phyloP scores from a whole-genome alignment of 768 basidiomycete genomes.

The Polyporus arcularius region DNA sequence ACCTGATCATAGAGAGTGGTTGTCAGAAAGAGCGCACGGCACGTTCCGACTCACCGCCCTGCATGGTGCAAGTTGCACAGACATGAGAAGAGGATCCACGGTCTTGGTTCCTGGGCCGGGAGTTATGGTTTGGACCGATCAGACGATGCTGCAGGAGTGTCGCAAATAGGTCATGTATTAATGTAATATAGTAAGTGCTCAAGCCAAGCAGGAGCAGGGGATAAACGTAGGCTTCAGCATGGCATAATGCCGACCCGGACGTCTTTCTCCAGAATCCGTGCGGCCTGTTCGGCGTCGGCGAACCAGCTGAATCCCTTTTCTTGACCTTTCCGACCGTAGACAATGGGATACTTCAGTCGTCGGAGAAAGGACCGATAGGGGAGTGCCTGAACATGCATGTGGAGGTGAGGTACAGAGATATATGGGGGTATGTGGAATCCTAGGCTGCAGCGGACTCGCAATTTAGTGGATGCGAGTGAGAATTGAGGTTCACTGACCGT shows the following conservation, averaged over 20 bases:
- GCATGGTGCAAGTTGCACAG: not conserved
- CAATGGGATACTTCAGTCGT: slow-evolving; percentile 50
- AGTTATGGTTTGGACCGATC: not conserved
- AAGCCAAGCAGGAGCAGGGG: not conserved
- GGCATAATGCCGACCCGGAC: slow-evolving; percentile 52
- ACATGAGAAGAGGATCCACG: slow-evolving; percentile 14
- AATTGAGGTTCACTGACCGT: slow-evolving; percentile 38
- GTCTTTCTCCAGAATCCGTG: slow-evolving; percentile 58
- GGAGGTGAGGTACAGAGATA: slow-evolving; percentile 70
- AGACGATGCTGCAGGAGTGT: not conserved
- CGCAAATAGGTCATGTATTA: slow-evolving; percentile 4
- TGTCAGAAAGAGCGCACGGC: not conserved
- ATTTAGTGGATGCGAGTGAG: not conserved
- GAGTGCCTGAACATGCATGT: slow-evolving; percentile 70
- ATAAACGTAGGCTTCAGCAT: slow-evolving; percentile 30
- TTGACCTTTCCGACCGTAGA: slow-evolving; percentile 33
- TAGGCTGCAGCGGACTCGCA: slow-evolving; percentile 44
- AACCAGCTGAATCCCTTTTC: slow-evolving; percentile 79
- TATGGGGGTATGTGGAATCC: slow-evolving; percentile 86
- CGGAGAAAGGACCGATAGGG: slow-evolving; percentile 53
- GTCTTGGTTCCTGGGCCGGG: not conserved
- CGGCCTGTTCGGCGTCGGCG: slow-evolving; percentile 58
- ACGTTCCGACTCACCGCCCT: not conserved
- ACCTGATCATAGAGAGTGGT: too few relatives aligned
- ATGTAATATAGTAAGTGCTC: not conserved